Percentiles rank a stretch among this genome's conserved stretches.
Evolutionary conservation across 75 land plant genomes (phyloP).

Genomic region (Azolla pinnata): DNA sequence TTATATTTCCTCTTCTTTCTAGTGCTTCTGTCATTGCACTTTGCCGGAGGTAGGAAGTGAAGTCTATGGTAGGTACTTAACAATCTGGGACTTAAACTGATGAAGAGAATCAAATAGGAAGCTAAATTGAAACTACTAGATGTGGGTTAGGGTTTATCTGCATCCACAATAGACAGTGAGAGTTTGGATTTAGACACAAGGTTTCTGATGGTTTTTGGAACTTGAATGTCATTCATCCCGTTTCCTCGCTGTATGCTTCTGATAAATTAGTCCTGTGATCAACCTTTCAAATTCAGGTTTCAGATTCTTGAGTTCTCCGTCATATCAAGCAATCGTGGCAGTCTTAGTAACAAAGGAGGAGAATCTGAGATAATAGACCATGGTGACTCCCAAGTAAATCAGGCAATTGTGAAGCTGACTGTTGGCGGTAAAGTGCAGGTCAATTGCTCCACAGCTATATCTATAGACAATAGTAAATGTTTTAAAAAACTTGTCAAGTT

Average conservation of each 20-base stretch:
- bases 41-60: too few species aligned
- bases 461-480: not conserved
- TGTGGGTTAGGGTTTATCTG: too few species aligned
- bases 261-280: not conserved
- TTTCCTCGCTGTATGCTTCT: not conserved
- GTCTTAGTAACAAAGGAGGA: not conserved
- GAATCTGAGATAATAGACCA: slow-evolving; percentile 5
- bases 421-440: slow-evolving; percentile 10
- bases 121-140: too few species aligned
- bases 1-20: too few species aligned
- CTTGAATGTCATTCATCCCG: not conserved
- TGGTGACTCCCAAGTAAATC: slow-evolving; percentile 12
- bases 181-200: too few species aligned
- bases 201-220: not conserved
- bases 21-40: too few species aligned
- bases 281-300: slow-evolving; percentile 11
- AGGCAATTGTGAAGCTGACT: slow-evolving; percentile 15
- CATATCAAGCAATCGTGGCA: slow-evolving; percentile 14
- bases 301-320: slow-evolving; percentile 16
- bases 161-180: too few species aligned
- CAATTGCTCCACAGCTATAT: not conserved
- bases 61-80: too few species aligned
- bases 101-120: too few species aligned
- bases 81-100: too few species aligned
- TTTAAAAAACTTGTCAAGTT: not conserved